Percentiles rank a stretch among this genome's conserved stretches.
Evolutionary conservation across 2,329 filamentous ascomycete genomes (phyloP).

Genomic region (Verticillium zaregamsianum): DNA sequence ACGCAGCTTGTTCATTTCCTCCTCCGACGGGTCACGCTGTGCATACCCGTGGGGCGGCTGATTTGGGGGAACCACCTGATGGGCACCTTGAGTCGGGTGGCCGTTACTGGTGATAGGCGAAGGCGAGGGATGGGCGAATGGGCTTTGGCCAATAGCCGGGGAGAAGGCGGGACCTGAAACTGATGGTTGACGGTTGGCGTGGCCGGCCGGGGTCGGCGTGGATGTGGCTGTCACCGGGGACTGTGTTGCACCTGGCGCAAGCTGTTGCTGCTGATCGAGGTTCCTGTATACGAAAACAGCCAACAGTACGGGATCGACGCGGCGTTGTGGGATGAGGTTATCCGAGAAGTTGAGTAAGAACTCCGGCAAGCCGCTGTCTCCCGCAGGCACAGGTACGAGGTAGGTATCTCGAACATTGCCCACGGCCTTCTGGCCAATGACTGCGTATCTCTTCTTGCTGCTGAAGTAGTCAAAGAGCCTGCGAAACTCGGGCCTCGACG

Average conservation of each 20-base stretch:
- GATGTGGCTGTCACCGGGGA: constrained; percentile 20
- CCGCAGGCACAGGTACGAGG: constrained; percentile 77
- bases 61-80: constrained; percentile 13
- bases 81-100: constrained; percentile 14
- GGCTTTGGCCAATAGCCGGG: constrained; percentile 29
- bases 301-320: constrained; percentile 73
- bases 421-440: constrained; percentile 71
- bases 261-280: constrained; percentile 26
- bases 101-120: constrained; percentile 3
- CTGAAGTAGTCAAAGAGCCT: constrained; percentile 85
- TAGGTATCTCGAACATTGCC: constrained; percentile 86
- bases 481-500: constrained; percentile 61
- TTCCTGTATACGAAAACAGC: constrained; percentile 81
- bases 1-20: constrained; percentile 37
- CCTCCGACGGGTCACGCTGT: constrained; percentile 22
- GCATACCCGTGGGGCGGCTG: constrained; percentile 16
- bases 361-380: constrained; percentile 67
- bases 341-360: constrained; percentile 88
- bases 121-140: constrained; percentile 7
- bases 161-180: constrained; percentile 50
- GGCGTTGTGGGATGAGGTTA: constrained; percentile 68
- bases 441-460: constrained; percentile 77
- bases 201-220: constrained; percentile 29
- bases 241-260: constrained; percentile 16
- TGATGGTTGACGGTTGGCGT: constrained; percentile 40